Evolutionary conservation across 208 protist species (phyloP), one percentile per base, ranked within the genome.

Genomic region (Trypanosoma avium): DNA sequence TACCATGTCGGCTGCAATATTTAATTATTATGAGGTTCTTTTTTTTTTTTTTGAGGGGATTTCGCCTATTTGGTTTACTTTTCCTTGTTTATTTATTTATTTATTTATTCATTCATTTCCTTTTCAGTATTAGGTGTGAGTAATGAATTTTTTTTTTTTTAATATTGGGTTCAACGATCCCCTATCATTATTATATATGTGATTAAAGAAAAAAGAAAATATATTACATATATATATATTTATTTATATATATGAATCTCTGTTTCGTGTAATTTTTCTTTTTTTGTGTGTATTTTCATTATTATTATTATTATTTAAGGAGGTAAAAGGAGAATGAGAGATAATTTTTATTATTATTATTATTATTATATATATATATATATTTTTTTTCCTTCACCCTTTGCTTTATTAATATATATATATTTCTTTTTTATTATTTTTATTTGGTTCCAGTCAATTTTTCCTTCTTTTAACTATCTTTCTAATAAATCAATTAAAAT

Each of bases 261-360:
- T 40, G 10, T 56, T 19, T 36, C 3, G 13, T 13, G 1, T 36
- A 42, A n/a, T 42, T 13, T 13, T 3, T 61, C 43, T 57, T 13
- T 67, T 61, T 45, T 17, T 54, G 24, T 50, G n/a, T n/a, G 8
- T 70, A 17, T 49, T 52, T 58, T 46, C 60, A 35, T 69, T 69
- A 42, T 35, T 49, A 49, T 22, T 35, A 24, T 21, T 42, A 53
- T 32, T 21, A 62, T 46, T 27, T 29, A 43, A 24, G 17, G 17
- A 56, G 54, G 22, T 15, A 63, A 63, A 56, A 21, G 43, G 54
- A 29, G 17, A 12, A 56, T 26, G 27, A 56, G 22, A n/a, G 9
- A 65, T 5, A 26, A 21, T 63, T 61, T 57, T 38, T 38, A 38
- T 38, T 38, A 38, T 38, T 38, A 38, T 38, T 38, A 38, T 38